These are phyloP conservation scores for Aspergillus latus DNA, from an alignment of 2,329 filamentous ascomycete species.

Conservation along the genomic window DNA sequence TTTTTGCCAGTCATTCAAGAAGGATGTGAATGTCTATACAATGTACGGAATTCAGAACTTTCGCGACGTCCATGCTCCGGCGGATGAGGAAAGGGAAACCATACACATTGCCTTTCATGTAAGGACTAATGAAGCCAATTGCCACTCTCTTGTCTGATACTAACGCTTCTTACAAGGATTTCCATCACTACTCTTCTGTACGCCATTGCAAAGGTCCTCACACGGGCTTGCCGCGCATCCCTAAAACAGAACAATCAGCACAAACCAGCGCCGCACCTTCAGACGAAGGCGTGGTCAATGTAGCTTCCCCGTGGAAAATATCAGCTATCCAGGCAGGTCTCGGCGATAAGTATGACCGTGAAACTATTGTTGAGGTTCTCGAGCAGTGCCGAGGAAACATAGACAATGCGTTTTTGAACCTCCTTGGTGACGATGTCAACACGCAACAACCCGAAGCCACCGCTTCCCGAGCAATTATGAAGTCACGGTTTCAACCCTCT, in stretches of 20 bases:
- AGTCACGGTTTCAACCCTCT: conserved; percentile 35
- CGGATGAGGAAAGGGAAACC: conserved; percentile 35
- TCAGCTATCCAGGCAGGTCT: conserved; percentile 54
- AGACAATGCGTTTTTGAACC: conserved; percentile 52
- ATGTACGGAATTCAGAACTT: conserved; percentile 41
- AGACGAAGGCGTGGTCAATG: conserved; percentile 29
- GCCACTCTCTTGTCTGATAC: not conserved
- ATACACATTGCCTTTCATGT: conserved; percentile 65
- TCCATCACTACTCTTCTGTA: conserved; percentile 68
- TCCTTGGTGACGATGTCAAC: conserved; percentile 50
- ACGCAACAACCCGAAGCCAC: conserved; percentile 23
- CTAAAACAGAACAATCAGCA: conserved; percentile 16
- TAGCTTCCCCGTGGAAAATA: conserved; percentile 57
- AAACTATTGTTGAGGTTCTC: conserved; percentile 53
- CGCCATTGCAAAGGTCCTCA: conserved; percentile 61
- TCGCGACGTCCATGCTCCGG: conserved; percentile 47
- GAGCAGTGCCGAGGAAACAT: conserved; percentile 56
- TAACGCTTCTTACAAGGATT: conserved; percentile 46
- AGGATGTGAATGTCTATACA: conserved; percentile 63
- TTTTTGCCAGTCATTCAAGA: conserved; percentile 61
- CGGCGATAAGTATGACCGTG: conserved; percentile 51
- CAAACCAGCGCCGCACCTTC: conserved; percentile 18
- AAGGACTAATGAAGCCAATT: conserved; percentile 30
- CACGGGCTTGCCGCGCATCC: conserved; percentile 54
- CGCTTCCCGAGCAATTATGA: conserved; percentile 28